Evolutionary conservation across 352 stramenopile species (phyloP), one percentile per base, ranked within the genome.

Genomic region (Globisporangium solare): DNA sequence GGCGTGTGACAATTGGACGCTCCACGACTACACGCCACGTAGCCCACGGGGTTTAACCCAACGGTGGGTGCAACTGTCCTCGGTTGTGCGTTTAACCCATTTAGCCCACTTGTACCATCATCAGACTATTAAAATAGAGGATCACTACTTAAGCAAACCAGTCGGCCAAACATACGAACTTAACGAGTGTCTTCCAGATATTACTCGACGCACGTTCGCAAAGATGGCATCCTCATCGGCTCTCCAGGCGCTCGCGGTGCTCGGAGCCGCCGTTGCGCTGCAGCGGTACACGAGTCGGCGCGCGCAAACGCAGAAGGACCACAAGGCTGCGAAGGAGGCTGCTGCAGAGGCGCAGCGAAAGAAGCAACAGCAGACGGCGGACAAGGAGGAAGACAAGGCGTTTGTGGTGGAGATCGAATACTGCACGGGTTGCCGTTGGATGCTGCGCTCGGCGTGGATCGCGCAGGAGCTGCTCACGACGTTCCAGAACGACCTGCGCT

Each of bases 391-490:
- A 37, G 53, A 47, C 8, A 61, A 76, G 51, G 61, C 62, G 10
- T 89, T 70, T 50, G 68, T 85, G 17, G 76, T 93, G n/a, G 80
- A 93, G 67, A 97, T 98, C 56, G 76, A 89, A 56, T 98, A 98
- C 70, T 97, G 91, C 64, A 94, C 82, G 14, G 84, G 86, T 43
- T 97, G 89, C 43, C 79, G 78, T 55, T 97, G 90, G 88, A 82
- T 97, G 71, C 73, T 97, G 32, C 83, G 91, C 43, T 76, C 83
- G 11, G 83, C 76, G 46, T 98, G 89, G 75, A 83, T 97, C 62
- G 89, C 79, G 21, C 88, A 97, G 60, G 93, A 98, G 70, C 70
- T 98, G 32, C 74, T 98, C 32, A 96, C 78, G 37, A 97, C 91
- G 18, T 98, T 97, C 79, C 72, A 95, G 63, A 64, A 75, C 49